Conservation (phyloP, 2,329 filamentous ascomycete genomes). For the Celoporthe dispersa region DNA sequence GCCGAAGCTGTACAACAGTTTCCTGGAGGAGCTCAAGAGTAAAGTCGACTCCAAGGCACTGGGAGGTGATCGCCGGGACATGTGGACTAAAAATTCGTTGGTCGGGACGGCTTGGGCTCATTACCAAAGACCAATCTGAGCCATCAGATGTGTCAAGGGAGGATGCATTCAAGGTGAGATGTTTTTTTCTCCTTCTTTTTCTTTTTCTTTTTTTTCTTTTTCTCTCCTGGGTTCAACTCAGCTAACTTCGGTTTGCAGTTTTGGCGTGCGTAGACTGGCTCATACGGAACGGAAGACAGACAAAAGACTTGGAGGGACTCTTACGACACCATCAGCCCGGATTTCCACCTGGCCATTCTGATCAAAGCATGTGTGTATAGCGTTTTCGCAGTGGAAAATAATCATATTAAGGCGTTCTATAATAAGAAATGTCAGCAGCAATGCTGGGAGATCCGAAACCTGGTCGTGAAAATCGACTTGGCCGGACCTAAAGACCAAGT, state of each 20-base stretch:
- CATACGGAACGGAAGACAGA: neutral
- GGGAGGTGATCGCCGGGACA: slow-evolving; percentile 76
- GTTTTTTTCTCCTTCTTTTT: neutral
- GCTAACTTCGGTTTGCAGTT: slow-evolving; percentile 15
- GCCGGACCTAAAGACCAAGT: neutral
- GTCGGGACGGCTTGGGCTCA: slow-evolving; percentile 68
- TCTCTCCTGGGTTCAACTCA: too few relatives aligned
- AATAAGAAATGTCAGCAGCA: neutral
- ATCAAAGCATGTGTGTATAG: neutral
- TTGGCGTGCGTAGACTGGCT: neutral
- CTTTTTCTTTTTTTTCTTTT: neutral
- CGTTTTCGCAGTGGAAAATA: neutral
- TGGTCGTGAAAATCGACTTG: neutral
- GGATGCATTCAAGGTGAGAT: slow-evolving; percentile 67
- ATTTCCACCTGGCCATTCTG: neutral
- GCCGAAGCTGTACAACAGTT: slow-evolving; percentile 75
- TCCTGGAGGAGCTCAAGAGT: slow-evolving; percentile 72
- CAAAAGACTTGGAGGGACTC: neutral
- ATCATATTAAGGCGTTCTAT: neutral
- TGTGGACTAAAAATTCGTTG: slow-evolving; percentile 79
- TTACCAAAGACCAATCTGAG: slow-evolving; percentile 67
- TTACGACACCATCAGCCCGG: neutral
- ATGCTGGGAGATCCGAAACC: neutral
- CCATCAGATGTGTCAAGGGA: slow-evolving; percentile 69
- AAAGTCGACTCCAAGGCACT: slow-evolving; percentile 71